phyloP scores from a whole-genome alignment of 768 basidiomycete species.

The Russula foetens region DNA sequence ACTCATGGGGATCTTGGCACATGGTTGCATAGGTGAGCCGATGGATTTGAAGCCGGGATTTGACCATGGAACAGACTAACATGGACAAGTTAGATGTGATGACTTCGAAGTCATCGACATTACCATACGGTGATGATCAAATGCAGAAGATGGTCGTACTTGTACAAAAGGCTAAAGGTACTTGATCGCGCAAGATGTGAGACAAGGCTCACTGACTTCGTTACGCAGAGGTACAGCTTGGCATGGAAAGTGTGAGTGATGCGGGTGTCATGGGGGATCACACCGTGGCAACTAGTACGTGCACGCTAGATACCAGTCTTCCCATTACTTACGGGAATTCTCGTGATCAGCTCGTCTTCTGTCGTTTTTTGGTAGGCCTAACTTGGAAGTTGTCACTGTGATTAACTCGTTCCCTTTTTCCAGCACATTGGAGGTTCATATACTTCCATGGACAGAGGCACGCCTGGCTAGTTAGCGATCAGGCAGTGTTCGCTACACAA shows the following conservation, averaged over 20 bases:
- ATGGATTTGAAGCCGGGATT: neutral
- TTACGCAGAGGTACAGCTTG: neutral
- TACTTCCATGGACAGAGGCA: neutral
- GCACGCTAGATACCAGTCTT: neutral
- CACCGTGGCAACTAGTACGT: neutral
- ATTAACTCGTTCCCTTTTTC: neutral
- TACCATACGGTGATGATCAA: neutral
- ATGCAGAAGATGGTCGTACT: conserved; percentile 3
- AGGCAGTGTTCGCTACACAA: neutral
- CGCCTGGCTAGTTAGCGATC: neutral
- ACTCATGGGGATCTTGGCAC: conserved; percentile 31
- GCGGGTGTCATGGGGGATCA: neutral
- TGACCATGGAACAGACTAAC: neutral
- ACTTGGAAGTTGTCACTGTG: neutral
- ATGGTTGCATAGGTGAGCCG: conserved; percentile 33
- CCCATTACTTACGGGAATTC: neutral
- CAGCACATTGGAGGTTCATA: neutral
- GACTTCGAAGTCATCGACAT: conserved; percentile 3
- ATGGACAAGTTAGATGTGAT: conserved; percentile 3
- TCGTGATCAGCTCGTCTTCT: conserved; percentile 4
- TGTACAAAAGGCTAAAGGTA: conserved; percentile 1
- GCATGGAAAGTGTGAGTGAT: too few relatives aligned
- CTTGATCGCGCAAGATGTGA: too few relatives aligned
- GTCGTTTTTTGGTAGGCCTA: neutral
- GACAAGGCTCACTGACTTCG: too few relatives aligned